Percentiles rank a stretch among this genome's conserved stretches.
phyloP scores from a whole-genome alignment of 1,139 yeast species.

The Yamadazyma diddensiae region DNA sequence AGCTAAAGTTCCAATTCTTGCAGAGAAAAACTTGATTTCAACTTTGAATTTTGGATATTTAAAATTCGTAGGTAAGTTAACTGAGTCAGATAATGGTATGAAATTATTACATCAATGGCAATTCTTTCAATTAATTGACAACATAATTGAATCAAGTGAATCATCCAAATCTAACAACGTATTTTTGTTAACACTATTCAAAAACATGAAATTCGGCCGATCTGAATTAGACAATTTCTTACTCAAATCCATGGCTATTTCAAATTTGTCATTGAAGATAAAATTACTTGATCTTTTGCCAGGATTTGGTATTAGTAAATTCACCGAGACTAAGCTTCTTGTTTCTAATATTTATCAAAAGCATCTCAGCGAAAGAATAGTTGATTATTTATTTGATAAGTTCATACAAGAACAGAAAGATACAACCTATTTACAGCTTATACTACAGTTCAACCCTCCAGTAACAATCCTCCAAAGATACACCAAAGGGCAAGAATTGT shows the following conservation, averaged over 20 bases:
- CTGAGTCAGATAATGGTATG: constrained; percentile 59
- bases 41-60: constrained; percentile 79
- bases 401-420: constrained; percentile 14
- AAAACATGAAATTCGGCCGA: constrained; percentile 53
- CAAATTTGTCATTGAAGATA: constrained; percentile 41
- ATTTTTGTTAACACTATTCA: constrained; percentile 55
- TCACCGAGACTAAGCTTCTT: constrained; percentile 46
- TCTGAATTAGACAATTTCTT: constrained; percentile 54
- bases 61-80: constrained; percentile 69
- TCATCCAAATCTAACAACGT: constrained; percentile 42
- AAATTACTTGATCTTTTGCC: constrained; percentile 10
- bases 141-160: constrained; percentile 54
- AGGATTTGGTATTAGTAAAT: constrained; percentile 29
- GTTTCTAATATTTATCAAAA: constrained; percentile 59
- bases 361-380: constrained; percentile 40
- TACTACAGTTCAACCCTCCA: constrained; percentile 30
- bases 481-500: constrained; percentile 25
- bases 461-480: constrained; percentile 24
- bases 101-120: constrained; percentile 77
- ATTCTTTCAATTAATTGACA: constrained; percentile 74
- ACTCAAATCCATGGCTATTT: constrained; percentile 59
- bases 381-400: constrained; percentile 29
- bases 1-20: constrained; percentile 72
- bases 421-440: constrained; percentile 20
- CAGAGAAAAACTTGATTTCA: constrained; percentile 53